phyloP scores from a whole-genome alignment of 2,329 filamentous ascomycete genomes.

The Ambrosiella beaveri region DNA sequence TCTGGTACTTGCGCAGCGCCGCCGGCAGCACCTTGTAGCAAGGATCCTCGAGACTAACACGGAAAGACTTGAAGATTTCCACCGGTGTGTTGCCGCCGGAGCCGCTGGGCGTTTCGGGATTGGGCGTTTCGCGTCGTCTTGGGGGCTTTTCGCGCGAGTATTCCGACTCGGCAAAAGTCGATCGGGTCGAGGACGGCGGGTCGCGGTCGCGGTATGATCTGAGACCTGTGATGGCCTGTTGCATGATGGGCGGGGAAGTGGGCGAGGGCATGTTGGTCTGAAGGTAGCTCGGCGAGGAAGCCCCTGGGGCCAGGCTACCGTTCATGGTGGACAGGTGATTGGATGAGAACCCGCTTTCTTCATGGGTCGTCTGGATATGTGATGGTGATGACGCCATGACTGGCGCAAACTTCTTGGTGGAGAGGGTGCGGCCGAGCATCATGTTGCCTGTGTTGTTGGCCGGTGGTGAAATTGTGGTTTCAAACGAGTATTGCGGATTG shows the following conservation, averaged over 20 bases:
- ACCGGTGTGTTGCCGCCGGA: conserved; percentile 40
- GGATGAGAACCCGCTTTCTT: conserved; percentile 56
- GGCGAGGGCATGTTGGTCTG: conserved; percentile 54
- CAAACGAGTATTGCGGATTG: conserved; percentile 11
- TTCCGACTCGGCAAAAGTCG: conserved; percentile 37
- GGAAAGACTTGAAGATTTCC: conserved; percentile 98
- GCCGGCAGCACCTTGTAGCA: conserved; percentile 95
- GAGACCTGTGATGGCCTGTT: conserved; percentile 39
- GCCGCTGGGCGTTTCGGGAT: conserved; percentile 36
- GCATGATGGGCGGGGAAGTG: conserved; percentile 44
- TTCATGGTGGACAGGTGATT: conserved; percentile 56
- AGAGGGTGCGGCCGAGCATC: conserved; percentile 52
- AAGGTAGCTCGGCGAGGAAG: conserved; percentile 36
- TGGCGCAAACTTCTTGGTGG: conserved; percentile 54
- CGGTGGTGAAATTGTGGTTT: conserved; percentile 33
- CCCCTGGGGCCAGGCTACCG: conserved; percentile 36
- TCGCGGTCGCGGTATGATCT: conserved; percentile 41
- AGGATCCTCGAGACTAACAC: conserved; percentile 93
- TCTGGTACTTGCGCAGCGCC: conserved; percentile 93
- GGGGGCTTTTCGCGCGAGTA: conserved; percentile 25
- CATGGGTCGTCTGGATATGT: conserved; percentile 50
- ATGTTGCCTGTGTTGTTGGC: conserved; percentile 37
- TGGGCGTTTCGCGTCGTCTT: conserved; percentile 44
- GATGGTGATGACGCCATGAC: conserved; percentile 66
- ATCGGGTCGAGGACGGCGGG: conserved; percentile 33